Evolutionary conservation across 179 eudicot genomes (phyloP), one percentile per base, ranked within the genome.

Genomic region (Spergularia azorica): DNA sequence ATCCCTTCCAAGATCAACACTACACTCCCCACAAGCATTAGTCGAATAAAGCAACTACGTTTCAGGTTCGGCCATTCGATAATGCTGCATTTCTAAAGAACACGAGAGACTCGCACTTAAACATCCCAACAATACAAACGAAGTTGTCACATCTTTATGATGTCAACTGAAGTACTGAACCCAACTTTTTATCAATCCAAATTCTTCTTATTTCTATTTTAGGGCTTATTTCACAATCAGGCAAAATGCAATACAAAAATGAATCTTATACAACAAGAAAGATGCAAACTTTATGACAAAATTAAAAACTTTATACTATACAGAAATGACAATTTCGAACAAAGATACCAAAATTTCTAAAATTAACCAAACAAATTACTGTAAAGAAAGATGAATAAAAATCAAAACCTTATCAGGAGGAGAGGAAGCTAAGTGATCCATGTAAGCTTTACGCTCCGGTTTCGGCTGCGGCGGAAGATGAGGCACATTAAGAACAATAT

Each of bases 401-500:
- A 62, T 50, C 67, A 75, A 60, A 52, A 95, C 99, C 90, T 90
- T 85, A 82, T 90, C 87, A 9, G 97, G 97, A 11, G 97, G 95
- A 73, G 94, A 91, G 51, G 90, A 76, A 9, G 95, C 78, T 17
- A 95, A 76, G 6, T 67, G 48, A 6, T 93, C 90, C 98, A 91
- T 90, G 57, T 87, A 93, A 84, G 84, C 87, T 81, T 90, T 85
- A 3, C 97, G 84, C 69, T 87, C 88, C 2, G 77, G 74, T 10
- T 80, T 12, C 39, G 86, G 65, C 9, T 76, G 69, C 14, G 98
- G 97, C 13, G 99, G 99, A 79, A 95, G 87, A 59, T 85, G 63
- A n/a, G 94, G 92, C 13, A 95, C 98, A 83, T 80, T 85, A 38
- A 95, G 91, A 16, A 93, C 97, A 78, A 95, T 87, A 75, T 93